phyloP scores from a whole-genome alignment of 1,284 basidiomycete species.

The Trametes hirsuta region DNA sequence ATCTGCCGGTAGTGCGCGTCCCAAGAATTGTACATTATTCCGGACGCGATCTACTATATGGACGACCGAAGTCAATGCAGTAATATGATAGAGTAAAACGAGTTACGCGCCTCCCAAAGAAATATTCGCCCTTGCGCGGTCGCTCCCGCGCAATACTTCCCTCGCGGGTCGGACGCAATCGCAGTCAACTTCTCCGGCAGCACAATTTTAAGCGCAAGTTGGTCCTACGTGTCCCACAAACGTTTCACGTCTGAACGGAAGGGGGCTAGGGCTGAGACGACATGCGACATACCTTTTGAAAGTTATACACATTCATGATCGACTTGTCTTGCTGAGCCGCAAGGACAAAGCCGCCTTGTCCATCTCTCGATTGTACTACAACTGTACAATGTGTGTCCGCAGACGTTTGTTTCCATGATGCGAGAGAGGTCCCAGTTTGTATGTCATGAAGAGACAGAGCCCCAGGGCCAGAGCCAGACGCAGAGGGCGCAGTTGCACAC shows the following conservation, averaged over 20 bases:
- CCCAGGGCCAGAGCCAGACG: slow-evolving; percentile 54
- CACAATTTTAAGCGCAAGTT: slow-evolving; percentile 84
- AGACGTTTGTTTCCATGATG: slow-evolving; percentile 78
- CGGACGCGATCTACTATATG: slow-evolving; percentile 76
- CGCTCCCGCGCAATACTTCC: slow-evolving; percentile 84
- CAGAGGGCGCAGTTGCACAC: slow-evolving; percentile 58
- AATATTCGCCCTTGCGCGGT: slow-evolving; percentile 89
- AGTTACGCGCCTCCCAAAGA: slow-evolving; percentile 85
- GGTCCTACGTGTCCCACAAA: slow-evolving; percentile 63
- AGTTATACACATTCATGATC: slow-evolving; percentile 79
- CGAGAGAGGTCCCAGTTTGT: slow-evolving; percentile 65
- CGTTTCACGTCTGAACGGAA: neutral
- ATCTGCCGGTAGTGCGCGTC: slow-evolving; percentile 95
- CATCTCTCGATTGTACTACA: slow-evolving; percentile 62
- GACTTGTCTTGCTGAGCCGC: slow-evolving; percentile 81
- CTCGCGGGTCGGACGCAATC: slow-evolving; percentile 74
- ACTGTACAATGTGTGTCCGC: slow-evolving; percentile 60
- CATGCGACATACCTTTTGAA: slow-evolving; percentile 67
- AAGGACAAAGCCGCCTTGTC: slow-evolving; percentile 76
- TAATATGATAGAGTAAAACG: neutral
- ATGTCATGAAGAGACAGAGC: slow-evolving; percentile 72
- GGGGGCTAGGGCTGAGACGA: neutral
- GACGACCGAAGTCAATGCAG: slow-evolving; percentile 23
- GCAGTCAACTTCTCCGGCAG: slow-evolving; percentile 88
- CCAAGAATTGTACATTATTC: slow-evolving; percentile 87